phyloP scores from a whole-genome alignment of 2,329 filamentous ascomycete genomes.

The Ophiosphaerella korrae region DNA sequence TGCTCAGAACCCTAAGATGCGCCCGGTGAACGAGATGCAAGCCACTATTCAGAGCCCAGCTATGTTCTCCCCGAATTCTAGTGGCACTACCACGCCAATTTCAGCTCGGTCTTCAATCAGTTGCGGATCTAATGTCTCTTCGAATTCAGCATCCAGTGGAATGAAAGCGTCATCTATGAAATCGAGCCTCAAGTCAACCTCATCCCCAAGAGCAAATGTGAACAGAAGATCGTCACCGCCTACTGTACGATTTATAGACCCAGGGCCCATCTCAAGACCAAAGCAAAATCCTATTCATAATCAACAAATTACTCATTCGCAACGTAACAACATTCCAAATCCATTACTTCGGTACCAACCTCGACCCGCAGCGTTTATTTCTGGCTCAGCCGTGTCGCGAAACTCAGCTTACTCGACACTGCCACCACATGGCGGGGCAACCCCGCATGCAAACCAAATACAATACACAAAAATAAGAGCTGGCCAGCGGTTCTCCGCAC shows the following conservation, averaged over 20 bases:
- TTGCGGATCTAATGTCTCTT: constrained; percentile 22
- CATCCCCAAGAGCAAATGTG: constrained; percentile 13
- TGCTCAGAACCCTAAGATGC: not conserved
- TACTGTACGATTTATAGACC: constrained; percentile 31
- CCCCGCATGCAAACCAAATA: constrained; percentile 7
- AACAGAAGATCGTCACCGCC: constrained; percentile 24
- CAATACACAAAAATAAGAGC: constrained; percentile 6
- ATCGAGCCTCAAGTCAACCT: constrained; percentile 24
- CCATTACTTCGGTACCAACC: constrained; percentile 7
- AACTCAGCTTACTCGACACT: constrained; percentile 10
- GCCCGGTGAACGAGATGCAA: constrained; percentile 7
- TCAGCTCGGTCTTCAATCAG: constrained; percentile 23
- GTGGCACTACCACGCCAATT: constrained; percentile 21
- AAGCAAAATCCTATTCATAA: constrained; percentile 5
- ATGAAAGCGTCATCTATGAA: constrained; percentile 27
- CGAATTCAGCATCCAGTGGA: constrained; percentile 8
- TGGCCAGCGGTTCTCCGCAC: constrained; percentile 20
- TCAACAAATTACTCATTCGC: constrained; percentile 2
- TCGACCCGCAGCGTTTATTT: constrained; percentile 6
- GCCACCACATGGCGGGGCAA: constrained; percentile 10
- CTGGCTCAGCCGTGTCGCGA: constrained; percentile 8
- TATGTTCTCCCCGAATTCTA: constrained; percentile 13
- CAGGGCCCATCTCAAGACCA: constrained; percentile 15
- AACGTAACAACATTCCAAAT: constrained; percentile 11
- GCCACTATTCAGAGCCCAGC: constrained; percentile 3